Evolutionary conservation across 306 rosid species (phyloP), one percentile per base, ranked within the genome.

Genomic region (Astragalus membranaceus): DNA sequence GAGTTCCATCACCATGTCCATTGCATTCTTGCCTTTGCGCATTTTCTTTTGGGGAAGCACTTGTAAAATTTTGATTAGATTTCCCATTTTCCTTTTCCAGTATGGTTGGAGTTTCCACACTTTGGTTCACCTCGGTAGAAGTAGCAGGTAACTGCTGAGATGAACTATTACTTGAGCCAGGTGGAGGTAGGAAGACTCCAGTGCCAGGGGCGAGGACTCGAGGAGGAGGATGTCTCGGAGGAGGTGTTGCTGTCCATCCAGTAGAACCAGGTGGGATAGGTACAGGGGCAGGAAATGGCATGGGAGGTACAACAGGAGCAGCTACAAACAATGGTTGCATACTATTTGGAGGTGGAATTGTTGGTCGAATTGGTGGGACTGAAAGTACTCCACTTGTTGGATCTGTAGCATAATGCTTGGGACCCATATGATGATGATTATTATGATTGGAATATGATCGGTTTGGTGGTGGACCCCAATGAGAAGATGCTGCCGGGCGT

Each of bases 141-240:
- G 78, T 46, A 72, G 44, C 48, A 2, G 75, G 82, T 46, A 76
- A 39, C 44, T 68, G 90, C 17, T 78, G 93, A 37, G 83, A 55
- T 39, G 96, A 68, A 74, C 76, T 90, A 74, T 78, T 90, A 49
- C 83, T 86, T 0, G 97, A 85, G 10, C 96, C 95, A 2, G 96
- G 87, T 44, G 98, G 98, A 70, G 98, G 98, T 29, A 94, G 89
- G 83, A 94, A 94, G 60, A 94, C 98, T 73, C 98, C 98, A 0
- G 98, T 94, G 35, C 99, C 99, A 0, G 99, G 92, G 11, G 71
- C 80, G 12, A 78, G 87, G 65, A 90, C 59, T 73, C 92, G 81
- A 17, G 97, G 94, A 13, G 94, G 81, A 42, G 97, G 96, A 32
- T 92, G 98, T 84, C 88, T 84, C 17, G 83, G 71, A 51, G 96